A percentile compares a stretch with the other conserved stretches of the same genome.
Evolutionary conservation across 2,329 filamentous ascomycete species (phyloP).

Genomic region (Penicillium griseofulvum): DNA sequence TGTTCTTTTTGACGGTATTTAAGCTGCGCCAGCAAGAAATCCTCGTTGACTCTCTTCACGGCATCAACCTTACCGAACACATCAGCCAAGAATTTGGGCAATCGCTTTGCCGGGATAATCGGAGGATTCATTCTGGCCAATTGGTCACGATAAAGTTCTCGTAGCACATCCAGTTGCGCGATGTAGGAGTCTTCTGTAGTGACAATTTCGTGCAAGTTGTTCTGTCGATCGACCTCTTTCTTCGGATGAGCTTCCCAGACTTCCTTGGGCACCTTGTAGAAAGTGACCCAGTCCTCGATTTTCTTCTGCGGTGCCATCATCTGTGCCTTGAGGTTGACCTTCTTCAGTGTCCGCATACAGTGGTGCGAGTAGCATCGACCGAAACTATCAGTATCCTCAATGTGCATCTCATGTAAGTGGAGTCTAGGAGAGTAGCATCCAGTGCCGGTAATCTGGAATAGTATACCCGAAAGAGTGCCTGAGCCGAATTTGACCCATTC

Average conservation of each 20-base stretch:
- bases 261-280: conserved; percentile 79
- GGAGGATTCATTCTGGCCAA: conserved; percentile 70
- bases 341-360: conserved; percentile 90
- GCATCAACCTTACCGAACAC: conserved; percentile 91
- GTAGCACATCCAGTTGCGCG: conserved; percentile 80
- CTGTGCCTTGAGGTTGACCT: conserved; percentile 80
- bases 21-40: conserved; percentile 84
- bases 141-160: conserved; percentile 79
- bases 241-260: conserved; percentile 68
- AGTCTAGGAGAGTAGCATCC: conserved; percentile 88
- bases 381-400: conserved; percentile 56
- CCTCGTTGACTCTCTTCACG: conserved; percentile 87
- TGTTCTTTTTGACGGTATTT: conserved; percentile 97
- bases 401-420: conserved; percentile 70
- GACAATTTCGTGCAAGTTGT: conserved; percentile 92
- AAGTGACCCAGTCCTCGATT: conserved; percentile 82
- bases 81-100: conserved; percentile 74
- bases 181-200: conserved; percentile 91
- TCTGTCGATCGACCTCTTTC: conserved; percentile 90
- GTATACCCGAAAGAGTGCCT: conserved; percentile 77
- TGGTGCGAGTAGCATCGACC: conserved; percentile 91
- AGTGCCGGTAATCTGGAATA: conserved; percentile 87
- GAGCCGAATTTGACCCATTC: conserved; percentile 95
- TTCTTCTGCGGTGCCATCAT: conserved; percentile 66
- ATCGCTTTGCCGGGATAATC: conserved; percentile 74